phyloP scores from a whole-genome alignment of 164 flowering plant species.

The Pachysandra terminalis region DNA sequence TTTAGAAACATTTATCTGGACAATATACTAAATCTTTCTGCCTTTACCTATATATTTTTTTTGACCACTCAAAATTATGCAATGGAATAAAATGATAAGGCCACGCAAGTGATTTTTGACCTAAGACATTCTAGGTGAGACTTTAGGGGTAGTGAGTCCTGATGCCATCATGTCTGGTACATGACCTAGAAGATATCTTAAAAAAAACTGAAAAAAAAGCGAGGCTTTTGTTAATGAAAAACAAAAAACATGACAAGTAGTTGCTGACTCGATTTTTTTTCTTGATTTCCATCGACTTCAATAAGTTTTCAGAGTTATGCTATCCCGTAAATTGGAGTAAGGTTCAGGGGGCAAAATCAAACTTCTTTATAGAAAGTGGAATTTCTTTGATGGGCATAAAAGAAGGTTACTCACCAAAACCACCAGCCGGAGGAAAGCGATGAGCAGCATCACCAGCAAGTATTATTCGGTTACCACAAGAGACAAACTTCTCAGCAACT shows the following conservation, averaged over 20 bases:
- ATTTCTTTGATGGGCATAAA: not conserved
- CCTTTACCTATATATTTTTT: not conserved
- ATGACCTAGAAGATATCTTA: no score
- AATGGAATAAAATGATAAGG: no score
- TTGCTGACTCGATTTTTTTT: not conserved
- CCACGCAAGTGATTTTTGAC: no score
- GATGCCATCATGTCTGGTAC: no score
- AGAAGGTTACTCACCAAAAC: slow-evolving; percentile 64
- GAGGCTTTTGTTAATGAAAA: no score
- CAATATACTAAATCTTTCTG: no score
- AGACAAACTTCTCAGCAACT: slow-evolving; percentile 78
- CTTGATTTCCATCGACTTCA: no score
- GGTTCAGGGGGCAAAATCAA: not conserved
- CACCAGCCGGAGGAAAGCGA: slow-evolving; percentile 99
- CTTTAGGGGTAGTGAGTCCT: not conserved
- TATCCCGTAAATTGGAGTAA: not conserved
- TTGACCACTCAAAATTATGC: no score
- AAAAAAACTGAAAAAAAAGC: no score
- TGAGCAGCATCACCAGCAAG: slow-evolving; percentile 99
- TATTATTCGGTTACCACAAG: slow-evolving; percentile 51
- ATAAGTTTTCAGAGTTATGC: not conserved
- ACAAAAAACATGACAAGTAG: not conserved
- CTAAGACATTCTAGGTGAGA: no score
- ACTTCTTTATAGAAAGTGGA: not conserved
- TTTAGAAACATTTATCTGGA: not conserved